Percentiles rank a stretch among this genome's conserved stretches.
These are phyloP conservation scores for Canariomyces notabilis DNA, from an alignment of 2,329 filamentous ascomycete genomes.

Conservation along the genomic window DNA sequence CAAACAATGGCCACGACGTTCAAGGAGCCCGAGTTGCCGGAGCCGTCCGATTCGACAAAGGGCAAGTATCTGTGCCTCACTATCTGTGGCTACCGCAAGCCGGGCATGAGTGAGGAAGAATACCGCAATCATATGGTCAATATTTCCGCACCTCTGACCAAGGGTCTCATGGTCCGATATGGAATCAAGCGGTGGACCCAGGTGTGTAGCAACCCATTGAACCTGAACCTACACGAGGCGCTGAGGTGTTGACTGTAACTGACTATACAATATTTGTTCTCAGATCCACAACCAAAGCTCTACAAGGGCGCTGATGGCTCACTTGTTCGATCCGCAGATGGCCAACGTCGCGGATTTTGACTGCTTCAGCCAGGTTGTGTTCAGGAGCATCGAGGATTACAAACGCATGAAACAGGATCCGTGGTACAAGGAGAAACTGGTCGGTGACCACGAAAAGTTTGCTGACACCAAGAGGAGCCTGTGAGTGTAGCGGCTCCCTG, in stretches of 20 bases:
- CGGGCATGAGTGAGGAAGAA: constrained; percentile 44
- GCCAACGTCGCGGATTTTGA: constrained; percentile 45
- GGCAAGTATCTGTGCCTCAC: constrained; percentile 41
- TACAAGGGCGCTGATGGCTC: constrained; percentile 36
- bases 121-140: constrained; percentile 45
- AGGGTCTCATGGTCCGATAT: constrained; percentile 45
- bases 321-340: constrained; percentile 43
- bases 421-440: constrained; percentile 41
- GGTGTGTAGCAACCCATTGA: no score
- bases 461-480: no score
- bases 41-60: no score
- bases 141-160: constrained; percentile 41
- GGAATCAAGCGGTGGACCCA: constrained; percentile 42
- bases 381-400: constrained; percentile 41
- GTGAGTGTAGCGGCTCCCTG: no score
- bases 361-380: constrained; percentile 46
- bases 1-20: no score
- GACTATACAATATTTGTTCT: no score
- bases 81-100: constrained; percentile 43
- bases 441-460: constrained; percentile 44
- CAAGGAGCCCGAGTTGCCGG: no score
- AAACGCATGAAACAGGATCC: constrained; percentile 45
- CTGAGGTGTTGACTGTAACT: no score
- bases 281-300: constrained; percentile 39
- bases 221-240: no score